phyloP scores from a whole-genome alignment of 805 yeast species.

The Yueomyces sinensis region DNA sequence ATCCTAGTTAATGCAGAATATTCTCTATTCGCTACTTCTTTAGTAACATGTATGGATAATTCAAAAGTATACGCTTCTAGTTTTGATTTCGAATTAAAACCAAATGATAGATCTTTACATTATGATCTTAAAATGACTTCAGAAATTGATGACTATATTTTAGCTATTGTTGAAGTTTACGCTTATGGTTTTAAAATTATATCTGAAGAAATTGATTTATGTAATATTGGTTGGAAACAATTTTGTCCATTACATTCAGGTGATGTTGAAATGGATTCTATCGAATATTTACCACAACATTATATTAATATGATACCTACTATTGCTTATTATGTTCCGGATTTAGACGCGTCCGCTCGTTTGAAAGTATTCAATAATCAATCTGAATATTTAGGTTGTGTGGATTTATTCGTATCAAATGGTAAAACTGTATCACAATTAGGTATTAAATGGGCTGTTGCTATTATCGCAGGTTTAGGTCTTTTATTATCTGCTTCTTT shows the following conservation, averaged over 20 bases:
- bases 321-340: slow-evolving; percentile 77
- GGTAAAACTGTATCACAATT: slow-evolving; percentile 71
- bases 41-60: slow-evolving; percentile 76
- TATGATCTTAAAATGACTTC: slow-evolving; percentile 63
- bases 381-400: slow-evolving; percentile 47
- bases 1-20: not conserved
- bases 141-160: slow-evolving; percentile 49
- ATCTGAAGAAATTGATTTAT: slow-evolving; percentile 43
- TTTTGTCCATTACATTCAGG: slow-evolving; percentile 87
- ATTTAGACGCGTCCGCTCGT: slow-evolving; percentile 67
- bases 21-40: slow-evolving; percentile 42
- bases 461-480: slow-evolving; percentile 82
- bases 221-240: slow-evolving; percentile 60
- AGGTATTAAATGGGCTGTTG: slow-evolving; percentile 88
- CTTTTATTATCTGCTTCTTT: slow-evolving; percentile 68
- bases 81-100: slow-evolving; percentile 65
- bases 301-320: slow-evolving; percentile 59
- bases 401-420: slow-evolving; percentile 62
- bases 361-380: slow-evolving; percentile 33
- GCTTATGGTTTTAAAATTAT: slow-evolving; percentile 79
- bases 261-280: slow-evolving; percentile 57
- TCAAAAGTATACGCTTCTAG: slow-evolving; percentile 60
- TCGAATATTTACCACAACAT: slow-evolving; percentile 39
- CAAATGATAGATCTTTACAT: slow-evolving; percentile 50
- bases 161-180: slow-evolving; percentile 59